Evolutionary conservation across 164 flowering plant genomes (phyloP).

Genomic region (Umbellularia californica): DNA sequence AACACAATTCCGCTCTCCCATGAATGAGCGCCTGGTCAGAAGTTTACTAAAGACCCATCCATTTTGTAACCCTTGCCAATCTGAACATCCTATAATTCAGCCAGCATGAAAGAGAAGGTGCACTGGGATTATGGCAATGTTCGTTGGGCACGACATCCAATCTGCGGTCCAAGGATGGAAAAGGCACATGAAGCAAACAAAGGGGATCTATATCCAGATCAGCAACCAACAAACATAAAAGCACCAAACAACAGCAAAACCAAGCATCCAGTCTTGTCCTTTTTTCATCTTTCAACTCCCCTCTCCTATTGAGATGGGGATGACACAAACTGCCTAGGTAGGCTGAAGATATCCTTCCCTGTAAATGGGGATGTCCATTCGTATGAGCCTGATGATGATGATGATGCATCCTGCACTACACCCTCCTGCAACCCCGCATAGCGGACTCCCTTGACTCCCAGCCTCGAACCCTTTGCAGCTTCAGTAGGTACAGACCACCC

Average conservation of each 20-base stretch:
- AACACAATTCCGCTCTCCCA: too few species aligned
- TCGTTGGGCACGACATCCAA: too few species aligned
- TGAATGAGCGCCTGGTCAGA: too few species aligned
- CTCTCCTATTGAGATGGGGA: slow-evolving; percentile 54
- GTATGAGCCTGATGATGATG: slow-evolving; percentile 33
- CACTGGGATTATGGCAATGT: too few species aligned
- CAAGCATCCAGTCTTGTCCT: not conserved
- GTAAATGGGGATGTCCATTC: slow-evolving; percentile 79
- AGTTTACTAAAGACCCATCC: too few species aligned
- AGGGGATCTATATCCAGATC: not conserved
- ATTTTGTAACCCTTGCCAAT: too few species aligned
- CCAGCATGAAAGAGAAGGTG: too few species aligned
- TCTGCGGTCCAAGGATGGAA: too few species aligned
- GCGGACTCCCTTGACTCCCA: slow-evolving; percentile 18
- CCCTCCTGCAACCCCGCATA: slow-evolving; percentile 45
- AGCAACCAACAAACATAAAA: not conserved
- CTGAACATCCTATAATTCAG: too few species aligned
- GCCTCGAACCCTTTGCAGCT: slow-evolving; percentile 19
- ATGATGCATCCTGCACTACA: slow-evolving; percentile 15
- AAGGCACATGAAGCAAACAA: not conserved
- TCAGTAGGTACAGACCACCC: slow-evolving; percentile 17
- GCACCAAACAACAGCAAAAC: not conserved
- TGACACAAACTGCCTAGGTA: slow-evolving; percentile 63
- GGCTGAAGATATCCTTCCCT: slow-evolving; percentile 57
- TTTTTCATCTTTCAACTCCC: not conserved